Evolutionary conservation across 192 early-diverging fungal species (phyloP).

Genomic region (Coemansia umbellata): DNA sequence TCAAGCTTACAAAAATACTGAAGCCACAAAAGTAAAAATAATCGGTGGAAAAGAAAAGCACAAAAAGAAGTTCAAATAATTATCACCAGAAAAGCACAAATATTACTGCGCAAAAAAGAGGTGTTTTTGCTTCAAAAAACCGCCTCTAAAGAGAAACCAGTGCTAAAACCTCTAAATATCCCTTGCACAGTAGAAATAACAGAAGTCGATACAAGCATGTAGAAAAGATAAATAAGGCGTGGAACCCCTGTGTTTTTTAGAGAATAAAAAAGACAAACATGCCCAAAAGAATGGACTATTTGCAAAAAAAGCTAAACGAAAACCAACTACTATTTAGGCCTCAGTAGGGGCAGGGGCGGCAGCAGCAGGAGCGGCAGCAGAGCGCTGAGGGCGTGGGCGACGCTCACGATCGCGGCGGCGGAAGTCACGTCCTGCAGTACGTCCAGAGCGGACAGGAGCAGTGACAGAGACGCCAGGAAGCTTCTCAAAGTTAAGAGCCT

Average conservation of each 20-base stretch:
- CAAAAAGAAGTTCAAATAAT: neutral
- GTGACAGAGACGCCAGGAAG: conserved; percentile 76
- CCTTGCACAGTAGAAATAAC: no score
- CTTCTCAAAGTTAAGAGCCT: conserved; percentile 94
- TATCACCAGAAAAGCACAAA: neutral
- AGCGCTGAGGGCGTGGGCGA: conserved; percentile 31
- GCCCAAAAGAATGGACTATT: neutral
- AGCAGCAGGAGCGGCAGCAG: conserved; percentile 24
- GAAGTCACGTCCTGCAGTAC: conserved; percentile 47
- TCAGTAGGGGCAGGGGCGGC: conserved; percentile 35
- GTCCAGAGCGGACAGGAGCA: conserved; percentile 42
- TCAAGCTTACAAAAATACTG: no score
- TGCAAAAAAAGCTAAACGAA: neutral
- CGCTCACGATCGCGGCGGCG: conserved; percentile 44
- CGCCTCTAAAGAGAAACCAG: no score
- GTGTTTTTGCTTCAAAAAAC: neutral
- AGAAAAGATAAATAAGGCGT: neutral
- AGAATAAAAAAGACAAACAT: neutral
- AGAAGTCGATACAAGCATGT: neutral
- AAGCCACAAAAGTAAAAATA: neutral
- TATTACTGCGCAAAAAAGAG: conserved; percentile 14
- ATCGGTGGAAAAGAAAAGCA: neutral
- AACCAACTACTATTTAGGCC: conserved; percentile 24
- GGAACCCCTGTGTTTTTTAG: neutral
- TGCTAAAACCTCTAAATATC: no score